phyloP scores from a whole-genome alignment of 208 protist species.

The Acanthamoeba healyi region DNA sequence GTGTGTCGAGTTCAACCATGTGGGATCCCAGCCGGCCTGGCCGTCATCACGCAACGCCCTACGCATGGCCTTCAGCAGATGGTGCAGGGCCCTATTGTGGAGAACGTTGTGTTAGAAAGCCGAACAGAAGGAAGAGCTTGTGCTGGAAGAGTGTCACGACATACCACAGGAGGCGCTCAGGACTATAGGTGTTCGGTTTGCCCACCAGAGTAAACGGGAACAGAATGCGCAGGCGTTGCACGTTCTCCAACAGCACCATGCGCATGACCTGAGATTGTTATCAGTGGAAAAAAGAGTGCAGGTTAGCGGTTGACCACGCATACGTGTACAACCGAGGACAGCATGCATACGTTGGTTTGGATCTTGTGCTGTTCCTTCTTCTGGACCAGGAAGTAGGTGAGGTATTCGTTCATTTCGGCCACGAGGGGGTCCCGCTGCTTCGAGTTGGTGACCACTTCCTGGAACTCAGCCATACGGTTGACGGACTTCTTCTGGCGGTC shows the following conservation, averaged over 20 bases:
- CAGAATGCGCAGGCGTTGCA: neutral
- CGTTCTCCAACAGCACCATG: slow-evolving; percentile 47
- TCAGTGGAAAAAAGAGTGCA: no score
- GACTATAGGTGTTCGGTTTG: neutral
- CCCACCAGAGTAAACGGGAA: neutral
- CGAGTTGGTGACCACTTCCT: neutral
- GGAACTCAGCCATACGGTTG: slow-evolving; percentile 5
- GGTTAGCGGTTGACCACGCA: no score
- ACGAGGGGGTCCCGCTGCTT: slow-evolving; percentile 17
- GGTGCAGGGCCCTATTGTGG: slow-evolving; percentile 46
- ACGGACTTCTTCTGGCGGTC: slow-evolving; percentile 43
- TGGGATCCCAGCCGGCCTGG: slow-evolving; percentile 28
- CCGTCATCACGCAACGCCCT: neutral
- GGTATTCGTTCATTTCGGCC: neutral
- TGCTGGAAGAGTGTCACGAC: no score
- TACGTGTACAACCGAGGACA: no score
- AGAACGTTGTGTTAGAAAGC: no score
- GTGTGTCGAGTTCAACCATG: neutral
- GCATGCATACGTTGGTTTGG: slow-evolving; percentile 29
- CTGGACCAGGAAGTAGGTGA: slow-evolving; percentile 3
- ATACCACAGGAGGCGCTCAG: slow-evolving; percentile 26
- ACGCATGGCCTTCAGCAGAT: slow-evolving; percentile 29
- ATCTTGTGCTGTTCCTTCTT: slow-evolving; percentile 36
- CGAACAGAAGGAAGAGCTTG: no score
- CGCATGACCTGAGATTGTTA: neutral